Evolutionary conservation across 2,329 filamentous ascomycete species (phyloP), one percentile per base, ranked within the genome.

Genomic region (Fusarium solani-melongenae): DNA sequence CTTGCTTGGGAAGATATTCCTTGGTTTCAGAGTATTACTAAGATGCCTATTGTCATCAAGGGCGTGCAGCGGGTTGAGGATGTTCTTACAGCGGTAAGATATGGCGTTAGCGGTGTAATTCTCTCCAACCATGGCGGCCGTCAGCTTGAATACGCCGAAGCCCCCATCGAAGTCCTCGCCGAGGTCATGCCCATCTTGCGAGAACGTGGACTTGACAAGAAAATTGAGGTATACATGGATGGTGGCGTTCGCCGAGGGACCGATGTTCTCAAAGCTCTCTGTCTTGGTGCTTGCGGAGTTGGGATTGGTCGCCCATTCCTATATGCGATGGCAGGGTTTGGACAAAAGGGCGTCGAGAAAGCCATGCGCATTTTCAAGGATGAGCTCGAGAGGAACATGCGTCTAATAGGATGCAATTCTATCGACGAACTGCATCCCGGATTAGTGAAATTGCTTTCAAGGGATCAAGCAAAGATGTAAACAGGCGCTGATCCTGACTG

Each of bases 321-420:
- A 67, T 98, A 95, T 80, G 95, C 96, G 76, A 98, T 98, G 96
- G 93, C 92, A 71, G 90, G 94, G 5, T 98, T 98, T 79, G 96
- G 96, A 1, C 84, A 94, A 62, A 88, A 91, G 2, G 96, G 96
- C 68, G 95, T 98, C n/a, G 94, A 97, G 79, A 89, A 94, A 38
- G 96, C 96, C 27, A 97, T 98, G 91, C 92, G 94, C 80, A 85
- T 98, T 67, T 88, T 98, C 76, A 94, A 93, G 84, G 96, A 98
- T 79, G 96, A 98, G 87, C 93, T 98, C 91, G 95, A 97, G 85
- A 98, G 98, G 94, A 96, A 95, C 78, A 98, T 98, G 96, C 90
- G 96, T 4, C 85, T 98, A 70, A 93, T 98, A 76, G 96, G 96
- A 6, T 93, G 91, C 64, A 89, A 88, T 11, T 91, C 84, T 63